These are phyloP conservation scores for Citrus inodora DNA, from an alignment of 345 rosid genomes.

Conservation along the genomic window DNA sequence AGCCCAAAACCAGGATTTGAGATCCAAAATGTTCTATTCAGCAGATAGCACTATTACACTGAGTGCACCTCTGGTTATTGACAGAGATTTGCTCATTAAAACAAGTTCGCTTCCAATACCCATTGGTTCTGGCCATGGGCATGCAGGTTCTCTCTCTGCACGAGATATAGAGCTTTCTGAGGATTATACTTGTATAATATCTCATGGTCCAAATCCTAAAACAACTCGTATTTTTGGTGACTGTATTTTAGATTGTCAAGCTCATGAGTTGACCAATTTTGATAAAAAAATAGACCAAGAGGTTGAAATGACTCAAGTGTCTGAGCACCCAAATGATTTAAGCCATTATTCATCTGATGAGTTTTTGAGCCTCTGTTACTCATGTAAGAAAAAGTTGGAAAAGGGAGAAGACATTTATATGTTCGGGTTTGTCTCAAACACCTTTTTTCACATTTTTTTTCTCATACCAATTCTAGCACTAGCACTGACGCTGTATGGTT, in stretches of 20 bases:
- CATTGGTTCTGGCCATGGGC: conserved; percentile 24
- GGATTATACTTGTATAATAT: conserved; percentile 70
- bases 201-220: conserved; percentile 64
- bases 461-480: background rate
- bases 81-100: conserved; percentile 21
- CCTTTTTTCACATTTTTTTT: background rate
- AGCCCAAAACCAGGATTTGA: conserved; percentile 11
- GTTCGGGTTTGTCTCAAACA: conserved; percentile 29
- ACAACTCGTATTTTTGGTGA: conserved; percentile 61
- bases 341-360: conserved; percentile 22
- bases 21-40: conserved; percentile 17
- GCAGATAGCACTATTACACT: conserved; percentile 16
- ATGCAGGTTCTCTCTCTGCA: conserved; percentile 38
- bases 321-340: conserved; percentile 1
- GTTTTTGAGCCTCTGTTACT: conserved; percentile 29
- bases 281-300: conserved; percentile 21
- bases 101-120: conserved; percentile 40
- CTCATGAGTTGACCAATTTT: conserved; percentile 36
- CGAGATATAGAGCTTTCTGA: conserved; percentile 59
- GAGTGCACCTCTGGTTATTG: conserved; percentile 25
- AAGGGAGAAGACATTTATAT: conserved; percentile 29
- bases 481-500: background rate
- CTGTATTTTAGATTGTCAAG: conserved; percentile 49
- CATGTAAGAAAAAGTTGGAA: conserved; percentile 36
- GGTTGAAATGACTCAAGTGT: conserved; percentile 24